Base-by-base conservation (phyloP, 1,284 basidiomycete species). In the Sporisorium reilianum region DNA sequence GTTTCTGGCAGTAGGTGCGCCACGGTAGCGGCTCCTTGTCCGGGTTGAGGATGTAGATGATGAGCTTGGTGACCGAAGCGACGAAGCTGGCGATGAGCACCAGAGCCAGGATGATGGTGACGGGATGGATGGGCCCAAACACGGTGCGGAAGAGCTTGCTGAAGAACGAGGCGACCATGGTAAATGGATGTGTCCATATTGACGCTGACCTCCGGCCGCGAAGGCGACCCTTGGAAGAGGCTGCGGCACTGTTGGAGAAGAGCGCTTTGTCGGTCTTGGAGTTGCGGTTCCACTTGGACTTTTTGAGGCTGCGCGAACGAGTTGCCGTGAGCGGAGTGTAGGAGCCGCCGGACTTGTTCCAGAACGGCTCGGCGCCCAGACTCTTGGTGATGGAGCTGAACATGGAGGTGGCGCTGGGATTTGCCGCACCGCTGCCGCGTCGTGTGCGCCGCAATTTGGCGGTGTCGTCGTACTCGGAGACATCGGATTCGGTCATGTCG, bases 1-100 rank as follows among this genome's bases (percentile, higher is more conserved):
- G 85, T 68, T 90, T 86, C 55, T 91, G 89, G 85, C 96, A 98
- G 85, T 96, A 96, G 26, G 91, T 90, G 74, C 94, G 90, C 94
- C 95, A 99, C 45, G 95, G 95, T 30, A 96, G 86, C 16, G 94
- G 91, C 61, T 92, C 91, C 85, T 97, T 97, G 88, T 99, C 96
- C 48, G 95, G 94, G 84, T 97, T 95, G 81, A 97, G 89, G 71
- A 95, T 89, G 85, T 96, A 92, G 83, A 94, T 95, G 85, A 97
- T 89, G 55, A 79, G 67, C 57, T 78, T 79, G 32, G 78, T 79
- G 50, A 79, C 75, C 5, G 74, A 66, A 2, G 75, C 62, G 16
- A 79, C 77, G 42, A 80, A 80, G 49, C 64, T 77, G 12, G 72
- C 75, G 28, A 80, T 71, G 41, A 80, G 66, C 5, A 74, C 49